phyloP scores from a whole-genome alignment of 352 stramenopile genomes.

The Phytophthora sp. region DNA sequence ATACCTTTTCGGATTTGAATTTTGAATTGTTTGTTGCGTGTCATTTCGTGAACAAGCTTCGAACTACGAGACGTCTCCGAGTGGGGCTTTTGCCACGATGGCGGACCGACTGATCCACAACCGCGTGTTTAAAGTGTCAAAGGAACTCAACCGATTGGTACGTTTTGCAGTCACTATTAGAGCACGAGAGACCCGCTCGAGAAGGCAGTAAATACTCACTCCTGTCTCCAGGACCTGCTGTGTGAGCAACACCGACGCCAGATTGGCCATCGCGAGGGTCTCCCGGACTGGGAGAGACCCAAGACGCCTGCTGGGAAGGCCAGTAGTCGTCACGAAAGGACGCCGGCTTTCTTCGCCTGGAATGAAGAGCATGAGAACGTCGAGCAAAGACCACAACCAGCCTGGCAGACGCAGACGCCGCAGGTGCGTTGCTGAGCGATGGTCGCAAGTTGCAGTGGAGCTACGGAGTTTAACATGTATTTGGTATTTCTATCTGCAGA shows the following conservation, averaged over 20 bases:
- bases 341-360: constrained; percentile 66
- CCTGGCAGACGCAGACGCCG: constrained; percentile 24
- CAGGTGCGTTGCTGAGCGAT: constrained; percentile 15
- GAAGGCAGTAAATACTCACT: not conserved
- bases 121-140: constrained; percentile 67
- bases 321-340: constrained; percentile 20
- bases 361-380: constrained; percentile 28
- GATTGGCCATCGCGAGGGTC: constrained; percentile 47
- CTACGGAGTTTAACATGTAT: constrained; percentile 4
- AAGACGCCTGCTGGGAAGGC: constrained; percentile 46
- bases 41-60: not conserved
- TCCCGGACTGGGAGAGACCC: constrained; percentile 53
- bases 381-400: not conserved
- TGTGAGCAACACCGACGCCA: constrained; percentile 66
- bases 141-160: constrained; percentile 51
- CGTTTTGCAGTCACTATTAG: constrained; percentile 10
- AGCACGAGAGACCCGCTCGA: constrained; percentile 6
- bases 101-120: constrained; percentile 33
- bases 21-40: constrained; percentile 6
- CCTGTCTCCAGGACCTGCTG: constrained; percentile 39
- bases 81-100: too few species aligned
- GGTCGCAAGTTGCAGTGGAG: not conserved
- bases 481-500: constrained; percentile 8
- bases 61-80: too few species aligned
- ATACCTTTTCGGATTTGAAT: not conserved